These are phyloP conservation scores for Candida hispaniensis DNA, from an alignment of 805 yeast species.

Conservation along the genomic window DNA sequence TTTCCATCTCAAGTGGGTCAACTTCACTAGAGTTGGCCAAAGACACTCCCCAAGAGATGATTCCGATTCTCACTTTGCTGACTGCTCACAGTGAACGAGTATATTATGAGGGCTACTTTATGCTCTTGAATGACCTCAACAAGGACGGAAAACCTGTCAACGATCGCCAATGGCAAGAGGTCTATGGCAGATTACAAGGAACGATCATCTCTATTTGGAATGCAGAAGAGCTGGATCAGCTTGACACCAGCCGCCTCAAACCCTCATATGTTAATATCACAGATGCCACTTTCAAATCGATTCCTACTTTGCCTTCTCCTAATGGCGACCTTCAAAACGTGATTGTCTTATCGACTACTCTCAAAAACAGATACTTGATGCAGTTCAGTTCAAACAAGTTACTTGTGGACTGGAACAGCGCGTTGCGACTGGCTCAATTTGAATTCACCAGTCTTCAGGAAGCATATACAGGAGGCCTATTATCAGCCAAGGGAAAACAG, in stretches of 20 bases:
- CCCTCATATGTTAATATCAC: conserved; percentile 86
- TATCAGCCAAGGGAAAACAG: conserved; percentile 83
- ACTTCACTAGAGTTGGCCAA: conserved; percentile 14
- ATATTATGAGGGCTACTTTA: conserved; percentile 46
- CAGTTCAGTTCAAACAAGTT: conserved; percentile 61
- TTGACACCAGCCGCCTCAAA: conserved; percentile 44
- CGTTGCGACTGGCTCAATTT: conserved; percentile 66
- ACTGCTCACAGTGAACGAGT: conserved; percentile 59
- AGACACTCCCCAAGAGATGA: conserved; percentile 48
- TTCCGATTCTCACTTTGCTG: conserved; percentile 60
- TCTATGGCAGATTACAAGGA: conserved; percentile 83
- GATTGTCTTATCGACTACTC: conserved; percentile 81
- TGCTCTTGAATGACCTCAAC: conserved; percentile 32
- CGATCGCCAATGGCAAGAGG: conserved; percentile 81
- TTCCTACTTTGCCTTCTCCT: conserved; percentile 49
- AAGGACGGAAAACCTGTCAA: conserved; percentile 62
- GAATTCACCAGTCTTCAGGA: conserved; percentile 82
- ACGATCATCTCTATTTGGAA: conserved; percentile 92
- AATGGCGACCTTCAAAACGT: conserved; percentile 65
- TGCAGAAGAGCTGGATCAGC: conserved; percentile 39
- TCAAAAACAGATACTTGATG: conserved; percentile 75
- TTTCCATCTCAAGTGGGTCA: too few relatives aligned
- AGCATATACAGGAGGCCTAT: conserved; percentile 90
- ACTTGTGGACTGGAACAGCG: conserved; percentile 68
- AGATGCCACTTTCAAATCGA: conserved; percentile 75